Percentiles rank a stretch among this genome's conserved stretches.
Conservation (phyloP, 768 basidiomycete genomes). For the Pulveroboletus ravenelii region DNA sequence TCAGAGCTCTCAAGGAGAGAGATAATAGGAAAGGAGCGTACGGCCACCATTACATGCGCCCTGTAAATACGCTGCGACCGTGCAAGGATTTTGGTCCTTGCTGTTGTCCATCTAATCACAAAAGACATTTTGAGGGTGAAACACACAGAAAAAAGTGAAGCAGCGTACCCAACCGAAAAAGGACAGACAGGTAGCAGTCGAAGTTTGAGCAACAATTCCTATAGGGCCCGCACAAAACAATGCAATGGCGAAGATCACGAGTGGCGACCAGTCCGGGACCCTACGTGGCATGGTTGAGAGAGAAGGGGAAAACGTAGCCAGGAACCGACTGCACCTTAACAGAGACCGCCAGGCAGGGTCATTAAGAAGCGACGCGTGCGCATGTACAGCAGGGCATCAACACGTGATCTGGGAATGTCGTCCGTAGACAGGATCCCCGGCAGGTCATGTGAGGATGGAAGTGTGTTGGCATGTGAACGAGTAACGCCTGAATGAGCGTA, state of each 20-base stretch:
- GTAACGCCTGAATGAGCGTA: no score
- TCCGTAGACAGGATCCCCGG: no score
- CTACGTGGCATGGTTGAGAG: constrained; percentile 8
- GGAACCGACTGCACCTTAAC: neutral
- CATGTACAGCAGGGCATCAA: no score
- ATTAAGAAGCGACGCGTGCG: no score
- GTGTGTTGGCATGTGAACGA: no score
- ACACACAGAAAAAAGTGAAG: no score
- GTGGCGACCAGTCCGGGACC: constrained; percentile 7
- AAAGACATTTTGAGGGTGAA: neutral
- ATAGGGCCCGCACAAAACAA: constrained; percentile 14
- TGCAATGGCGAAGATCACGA: constrained; percentile 15
- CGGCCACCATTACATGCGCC: constrained; percentile 40
- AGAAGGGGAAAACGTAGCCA: neutral
- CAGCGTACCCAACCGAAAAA: constrained; percentile 27
- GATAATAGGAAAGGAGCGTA: constrained; percentile 27
- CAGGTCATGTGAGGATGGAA: no score
- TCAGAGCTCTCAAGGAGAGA: constrained; percentile 10
- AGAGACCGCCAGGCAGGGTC: neutral
- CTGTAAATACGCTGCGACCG: constrained; percentile 40
- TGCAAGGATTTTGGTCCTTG: constrained; percentile 43
- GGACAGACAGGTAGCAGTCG: constrained; percentile 19
- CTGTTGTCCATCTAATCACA: constrained; percentile 36
- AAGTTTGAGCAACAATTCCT: constrained; percentile 19
- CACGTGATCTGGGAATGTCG: no score